Conservation (phyloP, 331 rosid genomes). For the Phaseolus coccineus region DNA sequence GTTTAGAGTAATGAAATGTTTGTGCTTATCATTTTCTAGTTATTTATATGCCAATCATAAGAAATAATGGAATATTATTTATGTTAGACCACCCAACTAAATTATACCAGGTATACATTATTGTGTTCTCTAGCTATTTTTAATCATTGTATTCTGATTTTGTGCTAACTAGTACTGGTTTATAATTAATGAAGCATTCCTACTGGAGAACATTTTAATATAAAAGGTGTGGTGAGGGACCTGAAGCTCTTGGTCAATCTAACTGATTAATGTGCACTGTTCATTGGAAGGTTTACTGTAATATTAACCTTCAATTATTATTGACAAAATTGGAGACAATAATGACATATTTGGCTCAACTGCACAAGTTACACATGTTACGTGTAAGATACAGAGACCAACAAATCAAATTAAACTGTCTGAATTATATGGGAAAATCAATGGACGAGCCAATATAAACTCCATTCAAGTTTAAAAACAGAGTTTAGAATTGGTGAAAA, state of each 20-base stretch:
- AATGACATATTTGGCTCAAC: background rate
- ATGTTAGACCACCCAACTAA: background rate
- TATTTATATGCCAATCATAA: background rate
- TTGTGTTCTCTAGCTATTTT: background rate
- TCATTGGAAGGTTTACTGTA: background rate
- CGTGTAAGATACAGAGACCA: background rate
- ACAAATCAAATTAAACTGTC: background rate
- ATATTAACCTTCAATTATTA: conserved; percentile 3
- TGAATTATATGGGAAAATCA: background rate
- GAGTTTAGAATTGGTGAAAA: background rate
- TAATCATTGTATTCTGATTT: background rate
- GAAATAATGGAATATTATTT: background rate
- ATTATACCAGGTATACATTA: background rate
- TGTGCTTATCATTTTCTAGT: background rate
- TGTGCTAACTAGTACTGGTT: background rate
- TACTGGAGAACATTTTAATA: background rate
- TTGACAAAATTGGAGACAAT: background rate
- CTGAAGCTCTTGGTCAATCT: background rate
- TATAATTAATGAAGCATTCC: background rate
- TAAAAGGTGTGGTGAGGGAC: background rate
- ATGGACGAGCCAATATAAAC: background rate
- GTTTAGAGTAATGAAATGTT: background rate
- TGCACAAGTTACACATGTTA: background rate
- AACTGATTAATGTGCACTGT: background rate
- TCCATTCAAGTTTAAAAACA: background rate